phyloP scores from a whole-genome alignment of 768 basidiomycete genomes.

The Termitomyces sp. region DNA sequence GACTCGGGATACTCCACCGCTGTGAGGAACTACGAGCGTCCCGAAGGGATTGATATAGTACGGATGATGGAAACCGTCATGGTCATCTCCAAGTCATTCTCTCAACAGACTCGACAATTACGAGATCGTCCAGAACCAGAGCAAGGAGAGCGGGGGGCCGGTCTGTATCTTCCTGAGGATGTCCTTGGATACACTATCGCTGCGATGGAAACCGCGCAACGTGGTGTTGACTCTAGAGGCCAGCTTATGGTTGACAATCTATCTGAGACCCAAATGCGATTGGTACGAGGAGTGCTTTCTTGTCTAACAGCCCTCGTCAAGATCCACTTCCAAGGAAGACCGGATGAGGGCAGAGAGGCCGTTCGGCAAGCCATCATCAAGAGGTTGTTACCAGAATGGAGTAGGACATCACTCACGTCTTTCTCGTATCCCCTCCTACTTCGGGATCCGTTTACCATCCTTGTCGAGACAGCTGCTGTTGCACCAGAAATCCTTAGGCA shows the following conservation, averaged over 20 bases:
- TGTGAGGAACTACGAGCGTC: slow-evolving; percentile 44
- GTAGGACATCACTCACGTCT: slow-evolving; percentile 74
- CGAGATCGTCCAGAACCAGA: slow-evolving; percentile 75
- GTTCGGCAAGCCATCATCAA: slow-evolving; percentile 86
- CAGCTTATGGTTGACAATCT: slow-evolving; percentile 67
- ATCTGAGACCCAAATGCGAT: slow-evolving; percentile 70
- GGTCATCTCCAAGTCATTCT: slow-evolving; percentile 70
- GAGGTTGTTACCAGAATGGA: slow-evolving; percentile 88
- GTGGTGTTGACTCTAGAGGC: slow-evolving; percentile 51
- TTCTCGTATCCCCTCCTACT: slow-evolving; percentile 83
- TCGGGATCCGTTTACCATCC: slow-evolving; percentile 84
- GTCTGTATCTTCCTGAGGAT: slow-evolving; percentile 90
- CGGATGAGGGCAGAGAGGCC: slow-evolving; percentile 72
- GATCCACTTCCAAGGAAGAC: slow-evolving; percentile 63
- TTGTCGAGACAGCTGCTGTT: slow-evolving; percentile 87
- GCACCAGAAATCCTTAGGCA: slow-evolving; percentile 87
- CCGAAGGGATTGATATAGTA: slow-evolving; percentile 52
- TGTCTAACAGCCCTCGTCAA: slow-evolving; percentile 63
- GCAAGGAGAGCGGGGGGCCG: slow-evolving; percentile 67
- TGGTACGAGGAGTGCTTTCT: slow-evolving; percentile 73
- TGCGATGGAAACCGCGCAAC: slow-evolving; percentile 72
- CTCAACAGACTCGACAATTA: slow-evolving; percentile 80
- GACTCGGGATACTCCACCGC: slow-evolving; percentile 63
- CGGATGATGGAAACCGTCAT: slow-evolving; percentile 90
- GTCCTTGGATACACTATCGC: slow-evolving; percentile 85